Conservation (phyloP, 768 basidiomycete genomes). For the Tulasnella calospora region DNA sequence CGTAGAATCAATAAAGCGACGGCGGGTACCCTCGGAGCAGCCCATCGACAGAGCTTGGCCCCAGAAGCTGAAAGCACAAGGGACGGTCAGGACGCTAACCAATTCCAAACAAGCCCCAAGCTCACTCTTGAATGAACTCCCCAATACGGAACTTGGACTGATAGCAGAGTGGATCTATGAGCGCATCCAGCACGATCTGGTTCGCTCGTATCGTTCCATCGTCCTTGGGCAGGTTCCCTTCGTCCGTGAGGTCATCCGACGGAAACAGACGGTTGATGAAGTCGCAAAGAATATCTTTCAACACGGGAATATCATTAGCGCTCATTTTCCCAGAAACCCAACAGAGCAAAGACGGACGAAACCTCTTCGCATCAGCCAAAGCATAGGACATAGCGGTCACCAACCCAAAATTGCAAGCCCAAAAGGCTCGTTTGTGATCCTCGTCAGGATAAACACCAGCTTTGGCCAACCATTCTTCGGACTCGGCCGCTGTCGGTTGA, state of each 20-base stretch:
- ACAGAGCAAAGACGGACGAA: neutral
- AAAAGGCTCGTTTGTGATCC: neutral
- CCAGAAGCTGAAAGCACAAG: constrained; percentile 5
- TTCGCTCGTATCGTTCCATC: neutral
- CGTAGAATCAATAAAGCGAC: constrained; percentile 32
- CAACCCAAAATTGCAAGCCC: constrained; percentile 13
- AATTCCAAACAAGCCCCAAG: neutral
- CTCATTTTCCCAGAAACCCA: neutral
- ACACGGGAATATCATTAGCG: neutral
- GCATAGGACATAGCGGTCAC: constrained; percentile 10
- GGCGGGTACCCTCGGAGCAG: neutral
- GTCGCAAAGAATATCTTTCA: neutral
- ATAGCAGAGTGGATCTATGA: neutral
- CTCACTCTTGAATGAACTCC: constrained; percentile 7
- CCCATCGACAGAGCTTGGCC: neutral
- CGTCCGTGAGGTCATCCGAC: constrained; percentile 23
- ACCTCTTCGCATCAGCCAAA: neutral
- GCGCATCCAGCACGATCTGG: neutral
- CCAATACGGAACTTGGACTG: neutral
- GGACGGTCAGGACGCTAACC: neutral
- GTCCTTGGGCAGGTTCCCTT: neutral
- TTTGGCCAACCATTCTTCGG: neutral
- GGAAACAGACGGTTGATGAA: constrained; percentile 23
- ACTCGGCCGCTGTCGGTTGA: neutral
- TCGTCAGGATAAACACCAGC: neutral